These are phyloP conservation scores for Lasiosphaeria ovina DNA, from an alignment of 495 filamentous ascomycete species.

Conservation along the genomic window DNA sequence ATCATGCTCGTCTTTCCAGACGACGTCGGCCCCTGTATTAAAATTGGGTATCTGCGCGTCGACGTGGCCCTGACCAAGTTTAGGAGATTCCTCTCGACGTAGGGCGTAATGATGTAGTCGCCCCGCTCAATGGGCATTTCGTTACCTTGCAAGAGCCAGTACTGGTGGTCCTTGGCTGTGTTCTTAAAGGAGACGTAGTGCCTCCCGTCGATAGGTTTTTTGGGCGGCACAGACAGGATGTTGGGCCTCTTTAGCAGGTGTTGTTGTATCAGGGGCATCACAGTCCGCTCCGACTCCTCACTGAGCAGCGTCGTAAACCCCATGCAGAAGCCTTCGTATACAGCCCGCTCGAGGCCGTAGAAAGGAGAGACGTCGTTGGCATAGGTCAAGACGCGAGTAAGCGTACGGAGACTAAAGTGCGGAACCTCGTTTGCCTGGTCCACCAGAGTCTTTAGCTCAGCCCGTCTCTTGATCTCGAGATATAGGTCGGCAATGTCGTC, in stretches of 20 bases:
- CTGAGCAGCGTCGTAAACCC: constrained; percentile 87
- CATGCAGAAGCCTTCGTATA: constrained; percentile 99
- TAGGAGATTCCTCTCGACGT: constrained; percentile 87
- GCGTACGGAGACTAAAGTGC: constrained; percentile 91
- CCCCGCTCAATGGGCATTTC: constrained; percentile 64
- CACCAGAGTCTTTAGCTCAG: constrained; percentile 78
- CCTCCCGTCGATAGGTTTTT: constrained; percentile 68
- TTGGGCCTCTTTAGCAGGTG: constrained; percentile 64
- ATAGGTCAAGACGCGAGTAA: constrained; percentile 88
- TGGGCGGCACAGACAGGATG: constrained; percentile 73
- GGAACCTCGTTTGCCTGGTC: constrained; percentile 92
- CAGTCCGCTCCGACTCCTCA: constrained; percentile 68
- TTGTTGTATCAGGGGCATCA: constrained; percentile 77
- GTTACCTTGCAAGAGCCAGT: constrained; percentile 82
- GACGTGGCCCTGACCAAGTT: constrained; percentile 92
- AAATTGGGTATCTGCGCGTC: constrained; percentile 84
- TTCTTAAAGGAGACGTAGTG: constrained; percentile 77
- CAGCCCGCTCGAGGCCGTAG: constrained; percentile 81
- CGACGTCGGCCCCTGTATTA: constrained; percentile 97
- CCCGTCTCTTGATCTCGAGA: constrained; percentile 76
- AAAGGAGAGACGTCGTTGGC: constrained; percentile 77
- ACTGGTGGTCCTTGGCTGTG: constrained; percentile 63
- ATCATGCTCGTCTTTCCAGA: constrained; percentile 99
- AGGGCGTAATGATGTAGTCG: constrained; percentile 95
- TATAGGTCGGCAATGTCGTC: constrained; percentile 82